Base-by-base conservation (phyloP, 345 rosid genomes). In the Acer negundo region DNA sequence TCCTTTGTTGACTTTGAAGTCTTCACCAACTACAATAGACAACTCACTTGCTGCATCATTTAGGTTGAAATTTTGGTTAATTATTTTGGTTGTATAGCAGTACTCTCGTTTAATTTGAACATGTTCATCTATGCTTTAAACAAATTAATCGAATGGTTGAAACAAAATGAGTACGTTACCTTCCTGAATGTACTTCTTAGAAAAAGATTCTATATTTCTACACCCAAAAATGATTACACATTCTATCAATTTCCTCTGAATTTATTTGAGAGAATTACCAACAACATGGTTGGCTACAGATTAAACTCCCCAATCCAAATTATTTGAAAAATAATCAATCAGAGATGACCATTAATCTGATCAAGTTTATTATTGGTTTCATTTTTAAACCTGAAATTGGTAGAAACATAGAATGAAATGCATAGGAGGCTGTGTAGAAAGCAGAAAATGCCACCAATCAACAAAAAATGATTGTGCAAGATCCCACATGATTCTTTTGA, bases 391-490 rank as follows among this genome's bases (percentile, higher is more conserved):
- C 31, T 23, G 55, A 75, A 15, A 65, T 17, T 66, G 19, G 77
- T 71, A 71, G 72, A 74, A 75, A 70, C 61, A 62, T 13, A 74
- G 15, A 72, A 74, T 28, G 63, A 71, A 67, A 78, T 26, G 68
- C 47, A 35, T 3, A 80, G 62, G 19, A 83, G 51, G 17, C 47
- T 77, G 72, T 80, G 86, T 10, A 78, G 28, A 35, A 78, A 74
- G 72, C 83, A 78, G 6, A 78, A 46, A 11, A 75, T 35, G 9
- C 83, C 82, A 24, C 86, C 84, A 55, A 75, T 65, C 3, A 75
- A 23, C 20, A 78, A 53, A 67, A 75, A 65, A 74, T 71, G 75
- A 55, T 62, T 40, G 47, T 75, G 83, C 31, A 67, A 35, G 19
- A 22, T 19, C 22, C 46, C 56, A 59, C 82, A 83, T 23, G 81